Evolutionary conservation across 371 early-diverging fungal species (phyloP), one percentile per base, ranked within the genome.

Genomic region (Circinella minor): DNA sequence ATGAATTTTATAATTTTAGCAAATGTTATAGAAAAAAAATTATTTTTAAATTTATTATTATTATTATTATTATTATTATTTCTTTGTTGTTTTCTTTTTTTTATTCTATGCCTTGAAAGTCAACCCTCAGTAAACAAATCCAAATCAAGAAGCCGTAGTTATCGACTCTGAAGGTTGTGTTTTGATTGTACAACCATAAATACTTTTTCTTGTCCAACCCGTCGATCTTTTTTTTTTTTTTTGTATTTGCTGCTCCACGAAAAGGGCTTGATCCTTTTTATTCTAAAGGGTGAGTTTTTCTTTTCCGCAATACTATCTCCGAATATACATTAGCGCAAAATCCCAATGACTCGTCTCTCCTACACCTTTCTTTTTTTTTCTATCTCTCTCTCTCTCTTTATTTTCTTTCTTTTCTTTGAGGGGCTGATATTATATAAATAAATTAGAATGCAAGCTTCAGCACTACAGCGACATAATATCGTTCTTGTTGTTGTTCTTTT

Each of bases 401-500:
- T 54, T 54, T 18, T 15, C 2, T 2, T 54, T 54, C 2, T 54
- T 15, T 27, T 27, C 27, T 27, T 27, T 27, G 55, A 55, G 20
- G 36, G 9, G 15, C 20, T 14, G 55, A 55, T 34, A 36, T n/a
- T 15, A 13, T 20, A 10, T 8, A 18, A 55, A 55, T 7, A 14
- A 48, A 47, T 27, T 2, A 43, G 43, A 9, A 71, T 71, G 71
- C 43, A 66, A 18, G 63, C 69, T 66, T 47, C 72, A 38, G 66
- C 68, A 49, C 37, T 63, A 36, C 72, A 67, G 49, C 64, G 72
- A 60, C 72, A 66, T 48, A 72, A 72, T 54, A 48, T 72, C 34
- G 47, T 72, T n/a, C 61, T 72, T 51, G 49, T 72, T 10, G 63
- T 68, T 39, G 72, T 68, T 49, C 51, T 68, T 4, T 61, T 72